Evolutionary conservation across 371 early-diverging fungal species (phyloP), one percentile per base, ranked within the genome.

Genomic region (Paraphysoderma sedebokerense): DNA sequence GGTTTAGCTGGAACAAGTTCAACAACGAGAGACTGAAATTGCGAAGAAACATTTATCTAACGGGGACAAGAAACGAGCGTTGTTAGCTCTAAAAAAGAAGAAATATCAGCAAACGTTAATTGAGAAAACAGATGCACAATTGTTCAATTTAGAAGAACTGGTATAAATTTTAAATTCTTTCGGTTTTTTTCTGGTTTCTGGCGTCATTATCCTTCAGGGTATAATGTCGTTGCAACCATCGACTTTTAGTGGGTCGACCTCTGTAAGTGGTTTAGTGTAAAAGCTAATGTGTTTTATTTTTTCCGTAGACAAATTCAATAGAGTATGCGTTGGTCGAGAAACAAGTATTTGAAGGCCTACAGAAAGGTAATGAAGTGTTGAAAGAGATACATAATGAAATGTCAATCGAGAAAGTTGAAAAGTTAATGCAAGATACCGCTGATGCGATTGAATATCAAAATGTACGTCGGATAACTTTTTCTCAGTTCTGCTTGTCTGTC

Each of bases 381-480:
- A 79, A 81, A 41, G 76, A 85, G 55, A 74, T 96, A 15, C 82
- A 92, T 59, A 79, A 79, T 48, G 93, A 92, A 52, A 85, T 82
- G 71, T 79, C 80, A 6, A 42, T 96, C n/a, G 88, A 92, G n/a
- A 80, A 77, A 12, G 92, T 93, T 0, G 87, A 93, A 49, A 73
- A 76, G 45, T 62, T 96, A 27, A 87, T 93, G 81, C 88, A 89
- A 41, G 92, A 96, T 48, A 92, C 95, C 0, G 87, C 83, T 0
- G 97, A 93, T 34, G 91, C 86, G 3, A 84, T 93, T 57, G 89
- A 83, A 0, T 93, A 93, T 56, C 97, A 96, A 57, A 82, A 86
- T 50, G 88, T 54, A 46, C 31, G 31, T n/a, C n/a, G n/a, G n/a
- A n/a, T n/a, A n/a, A n/a, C n/a, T n/a, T n/a, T n/a, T n/a, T n/a